Evolutionary conservation across 2,329 filamentous ascomycete genomes (phyloP), one percentile per base, ranked within the genome.

Genomic region (Aquanectria penicillioides): DNA sequence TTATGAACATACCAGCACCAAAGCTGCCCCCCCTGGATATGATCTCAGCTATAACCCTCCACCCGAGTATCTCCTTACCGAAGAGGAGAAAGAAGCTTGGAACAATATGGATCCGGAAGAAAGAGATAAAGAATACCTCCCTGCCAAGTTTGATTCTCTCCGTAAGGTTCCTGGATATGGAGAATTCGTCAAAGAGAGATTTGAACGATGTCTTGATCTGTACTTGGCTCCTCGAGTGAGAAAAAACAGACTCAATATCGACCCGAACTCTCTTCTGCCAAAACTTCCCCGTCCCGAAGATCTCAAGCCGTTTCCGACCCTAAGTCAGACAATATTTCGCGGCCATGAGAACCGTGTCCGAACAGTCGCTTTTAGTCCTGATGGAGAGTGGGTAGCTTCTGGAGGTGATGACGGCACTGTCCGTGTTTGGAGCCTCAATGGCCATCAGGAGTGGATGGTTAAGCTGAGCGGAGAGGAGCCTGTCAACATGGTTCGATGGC

Each of bases 21-120:
- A 99, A 99, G 75, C 83, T 96, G 46, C 94, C 23, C 94, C 95
- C 31, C 95, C 95, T 23, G 93, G 93, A 49, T 97, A 97, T 74
- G 94, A 97, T 70, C 87, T 97, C 75, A 97, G 93, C 72, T 98
- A 99, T 75, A 97, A 98, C 76, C 95, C 95, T 20, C 95, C 96
- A 46, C 86, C 90, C 4, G 95, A 99, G 79, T 99, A 98, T 74
- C 81, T 99, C 2, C 96, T 94, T 2, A 91, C 92, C 52, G 87
- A 90, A 70, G 88, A 91, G 33, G 95, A 99, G 79, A 92, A 85
- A 74, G 88, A 91, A 66, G 85, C 85, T 12, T 99, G 95, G 95
- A 88, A 97, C 70, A 86, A 91, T 49, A 83, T 86, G 22, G 94
- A 98, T 63, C 91, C 92, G 3, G 95, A 98, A 74, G 95, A 99